Percentiles rank a stretch among this genome's conserved stretches.
These are phyloP conservation scores for Kwoniella sp. DNA, from an alignment of 768 basidiomycete genomes.

Conservation along the genomic window DNA sequence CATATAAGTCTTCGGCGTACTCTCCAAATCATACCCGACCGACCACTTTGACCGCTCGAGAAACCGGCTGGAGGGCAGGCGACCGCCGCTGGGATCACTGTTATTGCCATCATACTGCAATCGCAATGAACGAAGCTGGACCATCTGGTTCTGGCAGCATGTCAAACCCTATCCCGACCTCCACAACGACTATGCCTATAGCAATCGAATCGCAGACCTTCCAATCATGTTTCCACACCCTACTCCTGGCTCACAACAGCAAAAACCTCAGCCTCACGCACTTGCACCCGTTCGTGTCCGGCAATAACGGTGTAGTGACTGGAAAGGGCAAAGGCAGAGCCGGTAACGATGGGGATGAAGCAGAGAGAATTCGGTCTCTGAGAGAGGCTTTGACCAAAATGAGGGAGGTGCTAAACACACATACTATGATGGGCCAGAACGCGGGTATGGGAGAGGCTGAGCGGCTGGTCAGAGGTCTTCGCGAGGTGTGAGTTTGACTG, in stretches of 20 bases:
- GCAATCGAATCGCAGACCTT: constrained; percentile 6
- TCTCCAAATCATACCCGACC: too few species aligned
- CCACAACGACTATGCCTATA: background rate
- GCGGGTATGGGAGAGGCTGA: constrained; percentile 17
- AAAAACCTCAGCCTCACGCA: constrained; percentile 21
- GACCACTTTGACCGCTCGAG: too few species aligned
- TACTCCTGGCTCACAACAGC: background rate
- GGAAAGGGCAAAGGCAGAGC: constrained; percentile 18
- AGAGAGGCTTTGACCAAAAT: background rate
- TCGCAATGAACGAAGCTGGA: background rate
- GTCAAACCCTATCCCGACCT: background rate
- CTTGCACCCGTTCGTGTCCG: constrained; percentile 36
- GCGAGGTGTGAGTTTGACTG: constrained; percentile 34
- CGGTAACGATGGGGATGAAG: constrained; percentile 6
- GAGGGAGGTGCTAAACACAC: background rate
- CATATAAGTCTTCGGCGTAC: too few species aligned
- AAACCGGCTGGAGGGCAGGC: too few species aligned
- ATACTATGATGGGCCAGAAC: background rate
- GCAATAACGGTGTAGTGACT: background rate
- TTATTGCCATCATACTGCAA: too few species aligned
- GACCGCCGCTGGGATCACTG: too few species aligned
- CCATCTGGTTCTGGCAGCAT: background rate
- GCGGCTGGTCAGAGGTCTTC: constrained; percentile 32
- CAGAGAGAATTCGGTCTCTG: background rate
- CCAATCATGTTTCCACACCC: background rate